A percentile compares a stretch with the other conserved stretches of the same genome.
Conservation (phyloP, 2,329 filamentous ascomycete species). For the Exophiala bonariae region DNA sequence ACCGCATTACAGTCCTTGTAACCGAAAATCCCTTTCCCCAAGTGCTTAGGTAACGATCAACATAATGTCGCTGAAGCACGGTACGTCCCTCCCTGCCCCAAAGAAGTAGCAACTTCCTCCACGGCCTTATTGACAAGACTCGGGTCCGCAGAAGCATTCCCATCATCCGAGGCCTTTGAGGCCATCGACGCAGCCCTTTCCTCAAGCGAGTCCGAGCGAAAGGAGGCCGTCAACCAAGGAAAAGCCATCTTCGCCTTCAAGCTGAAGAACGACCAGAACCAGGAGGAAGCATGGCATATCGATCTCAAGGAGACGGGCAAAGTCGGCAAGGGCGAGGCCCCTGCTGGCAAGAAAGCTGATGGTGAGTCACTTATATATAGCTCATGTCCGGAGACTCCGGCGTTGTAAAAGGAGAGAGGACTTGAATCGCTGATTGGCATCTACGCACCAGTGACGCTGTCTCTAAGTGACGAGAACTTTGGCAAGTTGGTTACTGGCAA, state of each 20-base stretch:
- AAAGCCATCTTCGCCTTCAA: slow-evolving; percentile 87
- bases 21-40: not conserved
- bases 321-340: slow-evolving; percentile 72
- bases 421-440: too few relatives aligned
- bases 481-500: slow-evolving; percentile 78
- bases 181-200: slow-evolving; percentile 73
- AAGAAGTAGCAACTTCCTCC: too few relatives aligned
- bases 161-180: slow-evolving; percentile 89
- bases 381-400: not conserved
- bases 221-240: slow-evolving; percentile 86
- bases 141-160: slow-evolving; percentile 60
- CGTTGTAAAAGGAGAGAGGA: too few relatives aligned
- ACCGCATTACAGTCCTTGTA: too few relatives aligned
- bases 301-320: slow-evolving; percentile 89
- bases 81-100: slow-evolving; percentile 47
- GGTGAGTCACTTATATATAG: slow-evolving; percentile 55
- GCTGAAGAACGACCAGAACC: slow-evolving; percentile 80
- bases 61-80: slow-evolving; percentile 70
- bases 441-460: slow-evolving; percentile 77
- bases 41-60: too few relatives aligned
- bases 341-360: slow-evolving; percentile 73
- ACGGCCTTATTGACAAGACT: not conserved
- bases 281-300: slow-evolving; percentile 87
- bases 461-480: slow-evolving; percentile 84
- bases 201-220: slow-evolving; percentile 69